Evolutionary conservation across 495 filamentous ascomycete genomes (phyloP).

Genomic region (Daldinia caldariorum): DNA sequence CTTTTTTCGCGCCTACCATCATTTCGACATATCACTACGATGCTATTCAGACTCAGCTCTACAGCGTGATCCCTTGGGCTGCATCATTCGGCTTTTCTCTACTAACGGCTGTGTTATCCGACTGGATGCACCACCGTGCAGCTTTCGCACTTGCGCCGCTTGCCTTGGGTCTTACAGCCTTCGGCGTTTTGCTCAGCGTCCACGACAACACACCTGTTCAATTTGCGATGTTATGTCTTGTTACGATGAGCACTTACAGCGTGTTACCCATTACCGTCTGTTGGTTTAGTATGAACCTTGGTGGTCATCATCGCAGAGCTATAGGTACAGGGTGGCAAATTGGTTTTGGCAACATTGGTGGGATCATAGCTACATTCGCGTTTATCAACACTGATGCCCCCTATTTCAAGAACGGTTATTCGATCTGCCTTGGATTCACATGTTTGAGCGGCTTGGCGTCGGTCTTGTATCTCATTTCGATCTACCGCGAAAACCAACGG

Average conservation of each 20-base stretch:
- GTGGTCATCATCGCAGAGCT: constrained; percentile 83
- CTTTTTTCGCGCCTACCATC: constrained; percentile 79
- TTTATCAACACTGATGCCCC: constrained; percentile 80
- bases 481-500: constrained; percentile 72
- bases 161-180: constrained; percentile 71
- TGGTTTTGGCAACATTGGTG: constrained; percentile 93
- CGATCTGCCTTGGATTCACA: constrained; percentile 79
- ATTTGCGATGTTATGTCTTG: constrained; percentile 79
- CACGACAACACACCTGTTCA: constrained; percentile 67
- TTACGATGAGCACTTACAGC: constrained; percentile 70
- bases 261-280: constrained; percentile 88
- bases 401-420: constrained; percentile 76
- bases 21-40: constrained; percentile 72
- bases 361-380: constrained; percentile 87
- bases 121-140: constrained; percentile 77
- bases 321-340: constrained; percentile 91
- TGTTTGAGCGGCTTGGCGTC: constrained; percentile 71
- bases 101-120: constrained; percentile 73
- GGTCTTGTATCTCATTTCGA: constrained; percentile 66
- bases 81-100: constrained; percentile 79
- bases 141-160: constrained; percentile 74
- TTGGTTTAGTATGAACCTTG: constrained; percentile 95
- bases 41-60: constrained; percentile 79
- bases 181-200: constrained; percentile 74
- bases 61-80: constrained; percentile 89